Percentiles rank a stretch among this genome's conserved stretches.
Conservation (phyloP, 306 rosid genomes). For the Vigna nakashimae region DNA sequence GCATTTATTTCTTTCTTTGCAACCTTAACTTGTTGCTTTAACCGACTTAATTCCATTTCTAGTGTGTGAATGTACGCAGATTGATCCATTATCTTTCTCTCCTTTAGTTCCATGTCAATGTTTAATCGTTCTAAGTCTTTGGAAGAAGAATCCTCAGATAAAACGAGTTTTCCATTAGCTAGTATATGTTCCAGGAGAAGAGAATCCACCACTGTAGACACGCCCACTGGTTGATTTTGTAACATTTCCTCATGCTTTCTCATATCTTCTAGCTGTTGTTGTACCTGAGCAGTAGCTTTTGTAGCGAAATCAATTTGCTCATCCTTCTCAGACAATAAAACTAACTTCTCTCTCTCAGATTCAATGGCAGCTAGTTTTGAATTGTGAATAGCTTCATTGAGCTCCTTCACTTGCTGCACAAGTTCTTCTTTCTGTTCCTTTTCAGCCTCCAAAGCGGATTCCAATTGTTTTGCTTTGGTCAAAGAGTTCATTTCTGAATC, state of each 20-base stretch:
- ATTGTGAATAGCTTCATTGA: conserved; percentile 49
- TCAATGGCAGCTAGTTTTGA: conserved; percentile 51
- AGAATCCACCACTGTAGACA: not conserved
- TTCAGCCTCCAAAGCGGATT: conserved; percentile 47
- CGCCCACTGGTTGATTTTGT: conserved; percentile 42
- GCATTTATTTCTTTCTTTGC: conserved; percentile 55
- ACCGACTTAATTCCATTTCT: conserved; percentile 52
- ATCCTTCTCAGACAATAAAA: conserved; percentile 55
- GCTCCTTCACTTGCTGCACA: conserved; percentile 57
- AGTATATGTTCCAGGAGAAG: conserved; percentile 44
- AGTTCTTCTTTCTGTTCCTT: conserved; percentile 59
- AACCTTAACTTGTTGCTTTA: conserved; percentile 47
- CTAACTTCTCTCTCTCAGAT: conserved; percentile 55
- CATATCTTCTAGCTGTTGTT: conserved; percentile 50
- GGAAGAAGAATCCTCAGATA: conserved; percentile 5
- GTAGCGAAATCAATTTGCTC: conserved; percentile 55
- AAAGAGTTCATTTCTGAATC: conserved; percentile 58
- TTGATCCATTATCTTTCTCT: conserved; percentile 49
- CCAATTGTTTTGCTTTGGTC: conserved; percentile 46
- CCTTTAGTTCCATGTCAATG: conserved; percentile 53
- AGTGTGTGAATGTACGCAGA: conserved; percentile 47
- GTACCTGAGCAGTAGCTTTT: conserved; percentile 45
- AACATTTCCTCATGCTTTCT: conserved; percentile 46
- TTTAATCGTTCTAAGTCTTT: conserved; percentile 23
- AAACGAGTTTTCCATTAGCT: conserved; percentile 34